Base-by-base conservation (phyloP, 257 asterid genomes). In the Solanum clarkiae region DNA sequence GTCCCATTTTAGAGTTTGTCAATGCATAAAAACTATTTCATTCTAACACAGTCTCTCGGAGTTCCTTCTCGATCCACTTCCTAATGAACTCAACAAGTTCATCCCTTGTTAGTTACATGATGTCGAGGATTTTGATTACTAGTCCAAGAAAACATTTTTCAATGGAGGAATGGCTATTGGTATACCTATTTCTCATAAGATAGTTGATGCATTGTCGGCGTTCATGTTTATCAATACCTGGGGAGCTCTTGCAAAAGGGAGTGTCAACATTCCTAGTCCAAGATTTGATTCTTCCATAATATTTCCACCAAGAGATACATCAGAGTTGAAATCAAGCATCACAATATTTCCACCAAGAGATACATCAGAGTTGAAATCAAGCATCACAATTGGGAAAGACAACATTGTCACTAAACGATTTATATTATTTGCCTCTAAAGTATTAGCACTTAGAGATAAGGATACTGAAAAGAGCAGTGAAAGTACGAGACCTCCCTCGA, bases 101-200 rank as follows among this genome's bases (percentile, higher is more conserved):
- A 87, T 91, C 4, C 93, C 95, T 11, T 87, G 24, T 82, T 79
- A 65, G 15, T 20, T 88, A 51, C 77, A 77, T 36, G 93, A 88
- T 54, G 56, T 80, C 4, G 85, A n/a, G 80, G 81, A 13, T 84
- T 86, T 10, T 72, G 85, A 56, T 72, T 72, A 20, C 20, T 72
- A 72, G 56, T 90, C 56, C 90, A 89, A 51, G 83, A 83, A 65
- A 92, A 89, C 57, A 70, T 13, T 12, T 90, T 92, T 84, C 59
- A 44, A 1, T 92, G 89, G 92, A 26, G 94, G 95, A 26, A 10
- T 83, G 8, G 92, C 93, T 1, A 22, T 92, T 1, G 91, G 90
- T 18, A 54, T 90, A 8, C 63, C 86, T 5, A 56, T 87, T 8
- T 89, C 91, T 16, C 94, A 92, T 81, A 91, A 90, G 86, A 84